Conservation (phyloP, 1,284 basidiomycete species). For the Rhizoctonia solani region DNA sequence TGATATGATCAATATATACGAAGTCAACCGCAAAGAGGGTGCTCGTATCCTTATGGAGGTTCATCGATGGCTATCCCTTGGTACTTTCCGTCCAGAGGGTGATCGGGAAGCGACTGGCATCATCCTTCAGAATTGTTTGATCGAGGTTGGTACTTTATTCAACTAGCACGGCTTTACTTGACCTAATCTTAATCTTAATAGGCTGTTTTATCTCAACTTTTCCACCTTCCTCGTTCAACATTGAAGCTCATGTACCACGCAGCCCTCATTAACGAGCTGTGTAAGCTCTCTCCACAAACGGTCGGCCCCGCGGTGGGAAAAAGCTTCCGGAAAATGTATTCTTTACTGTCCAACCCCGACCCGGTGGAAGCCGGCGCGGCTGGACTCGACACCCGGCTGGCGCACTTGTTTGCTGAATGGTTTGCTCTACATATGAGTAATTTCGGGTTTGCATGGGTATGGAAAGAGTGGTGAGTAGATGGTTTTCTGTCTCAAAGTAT, state of each 20-base stretch:
- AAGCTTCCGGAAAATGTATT: constrained; percentile 87
- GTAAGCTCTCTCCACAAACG: constrained; percentile 87
- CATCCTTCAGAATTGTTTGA: constrained; percentile 72
- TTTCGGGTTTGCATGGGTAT: constrained; percentile 99
- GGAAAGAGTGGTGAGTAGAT: constrained; percentile 90
- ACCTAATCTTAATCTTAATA: constrained; percentile 45
- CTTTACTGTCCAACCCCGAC: constrained; percentile 52
- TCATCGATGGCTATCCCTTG: constrained; percentile 80
- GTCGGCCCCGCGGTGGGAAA: constrained; percentile 97
- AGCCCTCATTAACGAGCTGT: constrained; percentile 88
- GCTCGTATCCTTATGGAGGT: constrained; percentile 86
- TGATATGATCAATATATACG: constrained; percentile 91
- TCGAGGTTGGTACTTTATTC: constrained; percentile 60
- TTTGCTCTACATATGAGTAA: constrained; percentile 96
- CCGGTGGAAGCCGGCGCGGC: constrained; percentile 50
- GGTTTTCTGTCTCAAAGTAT: not conserved
- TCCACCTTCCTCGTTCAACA: constrained; percentile 76
- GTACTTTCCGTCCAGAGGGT: constrained; percentile 71
- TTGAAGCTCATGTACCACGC: constrained; percentile 87
- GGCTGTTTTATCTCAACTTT: constrained; percentile 75
- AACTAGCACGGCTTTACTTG: not conserved
- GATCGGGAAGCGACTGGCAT: constrained; percentile 52
- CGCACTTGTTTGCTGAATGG: constrained; percentile 88
- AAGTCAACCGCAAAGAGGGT: constrained; percentile 95
- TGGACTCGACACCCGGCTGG: constrained; percentile 83